phyloP scores from a whole-genome alignment of 371 early-diverging fungal species.

The Haplosporangium sp. region DNA sequence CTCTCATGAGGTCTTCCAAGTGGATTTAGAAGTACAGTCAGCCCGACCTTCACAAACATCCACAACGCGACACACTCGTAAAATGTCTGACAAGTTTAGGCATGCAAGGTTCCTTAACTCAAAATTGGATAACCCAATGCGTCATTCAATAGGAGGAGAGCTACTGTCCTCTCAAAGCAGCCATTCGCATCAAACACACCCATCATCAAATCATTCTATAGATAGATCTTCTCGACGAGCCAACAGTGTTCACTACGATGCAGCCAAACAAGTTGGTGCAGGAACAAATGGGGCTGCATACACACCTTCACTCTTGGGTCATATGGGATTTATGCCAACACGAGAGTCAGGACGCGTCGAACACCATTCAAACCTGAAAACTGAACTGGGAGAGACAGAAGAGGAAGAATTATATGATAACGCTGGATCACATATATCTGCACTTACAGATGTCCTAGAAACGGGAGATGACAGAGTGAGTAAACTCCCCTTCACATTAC shows the following conservation, averaged over 20 bases:
- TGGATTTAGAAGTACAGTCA: constrained; percentile 37
- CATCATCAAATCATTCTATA: constrained; percentile 6
- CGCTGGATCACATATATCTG: constrained; percentile 28
- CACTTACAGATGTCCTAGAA: constrained; percentile 34
- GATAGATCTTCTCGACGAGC: constrained; percentile 43
- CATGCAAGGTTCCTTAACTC: constrained; percentile 34
- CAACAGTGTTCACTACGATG: constrained; percentile 53
- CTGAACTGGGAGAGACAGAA: constrained; percentile 42
- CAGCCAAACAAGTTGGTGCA: constrained; percentile 23
- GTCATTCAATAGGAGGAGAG: constrained; percentile 53
- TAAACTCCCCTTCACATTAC: background rate
- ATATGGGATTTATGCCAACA: constrained; percentile 39
- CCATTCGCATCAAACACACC: constrained; percentile 35
- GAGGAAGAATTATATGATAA: constrained; percentile 49
- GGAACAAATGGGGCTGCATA: constrained; percentile 20
- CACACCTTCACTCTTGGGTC: constrained; percentile 40
- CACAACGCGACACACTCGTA: constrained; percentile 29
- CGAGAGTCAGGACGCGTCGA: constrained; percentile 29
- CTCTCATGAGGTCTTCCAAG: constrained; percentile 41
- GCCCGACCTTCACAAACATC: constrained; percentile 12
- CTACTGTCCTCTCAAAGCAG: constrained; percentile 34
- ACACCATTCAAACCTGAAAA: constrained; percentile 19
- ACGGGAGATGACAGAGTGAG: constrained; percentile 39
- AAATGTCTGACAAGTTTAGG: constrained; percentile 51
- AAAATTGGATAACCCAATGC: constrained; percentile 44